Conservation (phyloP, 495 filamentous ascomycete genomes). For the Podospora comata region DNA sequence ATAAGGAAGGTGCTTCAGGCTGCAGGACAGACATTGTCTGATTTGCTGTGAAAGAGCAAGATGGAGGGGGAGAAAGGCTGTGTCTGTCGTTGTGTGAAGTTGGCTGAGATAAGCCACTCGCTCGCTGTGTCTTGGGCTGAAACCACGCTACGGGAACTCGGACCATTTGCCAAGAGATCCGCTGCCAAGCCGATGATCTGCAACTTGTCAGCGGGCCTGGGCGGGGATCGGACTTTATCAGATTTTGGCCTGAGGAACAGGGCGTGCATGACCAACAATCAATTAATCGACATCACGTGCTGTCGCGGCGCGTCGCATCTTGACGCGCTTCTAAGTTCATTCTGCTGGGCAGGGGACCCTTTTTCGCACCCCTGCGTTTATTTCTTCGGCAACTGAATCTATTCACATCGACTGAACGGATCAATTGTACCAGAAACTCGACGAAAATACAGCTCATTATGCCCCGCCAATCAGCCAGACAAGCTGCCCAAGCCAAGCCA, state of each 20-base stretch:
- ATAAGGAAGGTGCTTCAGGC: background rate
- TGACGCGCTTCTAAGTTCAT: background rate
- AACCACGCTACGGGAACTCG: conserved; percentile 2
- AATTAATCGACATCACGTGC: background rate
- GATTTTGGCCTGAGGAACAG: background rate
- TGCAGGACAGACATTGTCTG: background rate
- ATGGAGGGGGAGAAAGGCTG: background rate
- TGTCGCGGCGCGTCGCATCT: background rate
- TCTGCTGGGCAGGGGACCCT: background rate
- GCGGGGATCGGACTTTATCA: background rate
- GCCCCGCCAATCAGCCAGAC: conserved; percentile 17
- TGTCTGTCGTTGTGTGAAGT: background rate
- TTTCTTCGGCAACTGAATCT: background rate
- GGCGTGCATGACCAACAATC: background rate
- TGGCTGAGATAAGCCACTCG: background rate
- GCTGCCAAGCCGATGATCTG: background rate
- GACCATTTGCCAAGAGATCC: background rate
- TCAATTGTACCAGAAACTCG: background rate
- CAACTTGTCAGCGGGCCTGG: background rate
- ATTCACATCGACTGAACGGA: background rate
- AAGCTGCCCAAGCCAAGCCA: conserved; percentile 15
- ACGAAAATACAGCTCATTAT: background rate
- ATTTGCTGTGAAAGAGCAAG: background rate
- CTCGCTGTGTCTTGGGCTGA: background rate
- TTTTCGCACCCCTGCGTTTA: background rate